Evolutionary conservation across 1,284 basidiomycete species (phyloP).

Genomic region (Pseudozyma sp.): DNA sequence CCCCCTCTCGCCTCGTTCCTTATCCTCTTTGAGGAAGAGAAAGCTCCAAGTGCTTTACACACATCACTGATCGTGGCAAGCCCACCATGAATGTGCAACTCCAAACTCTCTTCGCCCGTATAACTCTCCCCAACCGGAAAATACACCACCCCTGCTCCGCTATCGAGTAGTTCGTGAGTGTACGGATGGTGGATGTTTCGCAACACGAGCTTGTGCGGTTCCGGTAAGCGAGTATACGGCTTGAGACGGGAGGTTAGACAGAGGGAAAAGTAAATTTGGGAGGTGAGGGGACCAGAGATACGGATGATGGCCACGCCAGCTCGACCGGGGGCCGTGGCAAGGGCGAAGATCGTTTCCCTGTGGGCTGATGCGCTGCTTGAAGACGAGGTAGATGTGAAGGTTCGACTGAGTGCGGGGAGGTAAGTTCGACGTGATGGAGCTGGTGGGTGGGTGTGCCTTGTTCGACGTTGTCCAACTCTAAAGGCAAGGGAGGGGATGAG

Average conservation of each 20-base stretch:
- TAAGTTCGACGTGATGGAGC: neutral
- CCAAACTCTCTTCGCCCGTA: conserved; percentile 83
- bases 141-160: conserved; percentile 79
- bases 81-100: conserved; percentile 89
- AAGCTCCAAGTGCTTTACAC: conserved; percentile 74
- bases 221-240: conserved; percentile 61
- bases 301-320: conserved; percentile 84
- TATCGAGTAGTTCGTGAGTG: conserved; percentile 78
- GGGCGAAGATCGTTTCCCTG: conserved; percentile 80
- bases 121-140: conserved; percentile 81
- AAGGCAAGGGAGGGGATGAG: neutral
- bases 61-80: conserved; percentile 80
- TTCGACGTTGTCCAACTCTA: no score
- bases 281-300: conserved; percentile 80
- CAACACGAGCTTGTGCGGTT: conserved; percentile 78
- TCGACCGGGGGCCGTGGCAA: conserved; percentile 84
- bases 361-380: neutral
- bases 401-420: neutral
- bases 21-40: conserved; percentile 24
- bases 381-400: neutral
- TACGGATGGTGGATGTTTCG: conserved; percentile 78
- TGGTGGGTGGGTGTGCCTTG: no score
- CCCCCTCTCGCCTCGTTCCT: neutral
- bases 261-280: conserved; percentile 75
- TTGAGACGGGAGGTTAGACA: conserved; percentile 66